Base-by-base conservation (phyloP, 1,284 basidiomycete species). In the Inonotus hispidus region DNA sequence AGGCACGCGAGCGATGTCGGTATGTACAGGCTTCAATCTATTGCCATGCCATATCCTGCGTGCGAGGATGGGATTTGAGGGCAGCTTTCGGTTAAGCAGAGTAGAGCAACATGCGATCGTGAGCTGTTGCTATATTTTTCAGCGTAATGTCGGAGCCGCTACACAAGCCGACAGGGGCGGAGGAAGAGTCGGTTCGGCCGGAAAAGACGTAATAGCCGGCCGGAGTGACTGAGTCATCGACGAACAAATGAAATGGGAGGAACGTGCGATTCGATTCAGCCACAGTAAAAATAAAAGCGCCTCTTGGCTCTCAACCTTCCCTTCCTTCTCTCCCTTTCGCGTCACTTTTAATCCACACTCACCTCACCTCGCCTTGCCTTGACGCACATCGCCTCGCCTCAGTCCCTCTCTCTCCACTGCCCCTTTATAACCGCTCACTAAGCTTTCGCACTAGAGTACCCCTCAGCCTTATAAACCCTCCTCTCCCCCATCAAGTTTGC, bases 341-440 rank as follows among this genome's bases (percentile, higher is more conserved):
- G 21, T 49, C 47, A 25, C 46, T 23, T 23, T 49, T 25, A 23
- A 11, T 49, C 46, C 46, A 23, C 47, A 21, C 23, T 10, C 47
- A 21, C 23, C 23, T 19, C 2, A 16, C 38, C 38, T 39, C 38
- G 38, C n/a, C n/a, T n/a, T n/a, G n/a, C n/a, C n/a, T n/a, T n/a
- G n/a, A n/a, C n/a, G n/a, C n/a, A n/a, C n/a, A n/a, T n/a, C 6
- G 41, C 7, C 41, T 43, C 41, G 3, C 21, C 21, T 19, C 45
- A 19, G 16, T 49, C 23, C 13, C 6, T n/a, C 29, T 29, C 29
- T 35, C 13, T 3, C 50, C 50, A 37, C 50, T 35, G 16, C 50
- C 50, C 50, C n/a, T 16, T 52, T 35, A n/a, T 23, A 29, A 29
- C n/a, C 27, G 50, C 50, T 52, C 50, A 52, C 50, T 52, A 52